Base-by-base conservation (phyloP, 495 filamentous ascomycete species). In the Trichoderma asperelloides region DNA sequence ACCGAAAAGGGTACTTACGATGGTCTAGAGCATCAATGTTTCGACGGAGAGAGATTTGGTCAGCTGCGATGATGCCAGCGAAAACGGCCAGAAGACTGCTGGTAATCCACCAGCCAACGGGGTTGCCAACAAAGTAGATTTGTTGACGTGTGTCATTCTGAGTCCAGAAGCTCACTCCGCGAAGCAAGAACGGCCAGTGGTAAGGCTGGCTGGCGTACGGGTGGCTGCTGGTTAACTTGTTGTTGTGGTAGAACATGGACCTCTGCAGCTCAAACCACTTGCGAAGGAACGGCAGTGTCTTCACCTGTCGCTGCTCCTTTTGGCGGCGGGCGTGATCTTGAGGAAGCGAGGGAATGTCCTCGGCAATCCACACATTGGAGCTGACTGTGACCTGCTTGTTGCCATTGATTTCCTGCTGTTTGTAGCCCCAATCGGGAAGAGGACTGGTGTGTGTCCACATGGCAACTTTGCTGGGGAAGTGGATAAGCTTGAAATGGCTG, bases 181-280 rank as follows among this genome's bases (percentile, higher is more conserved):
- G 88, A 45, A 98, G 82, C 69, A 98, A 83, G 86, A 98, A 97
- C 0, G 95, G 95, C 95, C 95, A 98, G 72, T 95, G 90, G 79
- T 93, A 91, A n/a, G 95, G 95, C 73, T 91, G 88, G 69, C 90
- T 95, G 30, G 95, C 87, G 73, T 98, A 98, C 1, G 95, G 95
- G 76, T 98, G 95, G 73, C 91, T 96, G 79, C 91, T 94, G 43
- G 95, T 98, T 74, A 98, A 79, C 69, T 95, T 93, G 77, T 93
- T 98, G 83, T 98, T 98, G 81, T 98, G 95, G 85, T 86, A 93
- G 86, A 98, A 98, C 91, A 98, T 98, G 64, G 95, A 92, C 47
- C 95, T 88, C 75, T 98, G 95, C 66, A 98, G 85, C 81, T 98
- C 96, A 68, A 97, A 85, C 82, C 95, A 98, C 78, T 98, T 98